Conservation (phyloP, 768 basidiomycete genomes). For the Suillus placidus region DNA sequence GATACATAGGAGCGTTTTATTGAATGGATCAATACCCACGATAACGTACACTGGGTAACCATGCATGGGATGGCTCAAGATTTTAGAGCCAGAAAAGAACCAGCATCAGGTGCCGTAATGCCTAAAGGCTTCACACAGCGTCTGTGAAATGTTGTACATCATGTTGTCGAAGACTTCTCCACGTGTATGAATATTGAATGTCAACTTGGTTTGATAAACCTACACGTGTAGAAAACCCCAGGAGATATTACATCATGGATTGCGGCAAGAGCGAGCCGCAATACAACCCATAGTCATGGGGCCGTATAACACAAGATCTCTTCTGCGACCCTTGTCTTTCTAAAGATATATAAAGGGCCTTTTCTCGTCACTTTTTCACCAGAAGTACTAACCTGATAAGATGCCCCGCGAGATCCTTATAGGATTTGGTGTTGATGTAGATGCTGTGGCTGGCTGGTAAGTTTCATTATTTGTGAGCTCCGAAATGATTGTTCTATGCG, state of each 20-base stretch:
- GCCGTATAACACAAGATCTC: not conserved
- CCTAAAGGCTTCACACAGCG: conserved; percentile 43
- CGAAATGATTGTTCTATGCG: not conserved
- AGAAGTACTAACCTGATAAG: not conserved
- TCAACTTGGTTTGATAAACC: not conserved
- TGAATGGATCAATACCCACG: conserved; percentile 73
- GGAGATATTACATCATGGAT: not conserved
- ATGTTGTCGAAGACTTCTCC: conserved; percentile 2
- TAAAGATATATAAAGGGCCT: conserved; percentile 2
- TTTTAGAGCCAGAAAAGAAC: conserved; percentile 55
- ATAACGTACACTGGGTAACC: conserved; percentile 69
- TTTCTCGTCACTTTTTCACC: too few relatives aligned
- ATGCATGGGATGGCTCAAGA: conserved; percentile 69
- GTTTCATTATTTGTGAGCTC: not conserved
- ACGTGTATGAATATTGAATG: conserved; percentile 3
- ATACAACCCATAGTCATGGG: not conserved
- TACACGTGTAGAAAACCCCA: conserved; percentile 3
- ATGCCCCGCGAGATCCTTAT: conserved; percentile 60
- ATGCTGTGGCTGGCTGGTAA: conserved; percentile 72
- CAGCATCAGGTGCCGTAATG: conserved; percentile 55
- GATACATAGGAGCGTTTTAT: conserved; percentile 63
- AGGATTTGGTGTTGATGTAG: conserved; percentile 69
- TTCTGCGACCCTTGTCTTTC: not conserved
- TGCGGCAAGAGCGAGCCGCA: not conserved
- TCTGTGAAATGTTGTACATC: not conserved